Percentiles rank a stretch among this genome's conserved stretches.
Evolutionary conservation across 176 grass and related monocot species (phyloP).

Genomic region (Carex kokanica): DNA sequence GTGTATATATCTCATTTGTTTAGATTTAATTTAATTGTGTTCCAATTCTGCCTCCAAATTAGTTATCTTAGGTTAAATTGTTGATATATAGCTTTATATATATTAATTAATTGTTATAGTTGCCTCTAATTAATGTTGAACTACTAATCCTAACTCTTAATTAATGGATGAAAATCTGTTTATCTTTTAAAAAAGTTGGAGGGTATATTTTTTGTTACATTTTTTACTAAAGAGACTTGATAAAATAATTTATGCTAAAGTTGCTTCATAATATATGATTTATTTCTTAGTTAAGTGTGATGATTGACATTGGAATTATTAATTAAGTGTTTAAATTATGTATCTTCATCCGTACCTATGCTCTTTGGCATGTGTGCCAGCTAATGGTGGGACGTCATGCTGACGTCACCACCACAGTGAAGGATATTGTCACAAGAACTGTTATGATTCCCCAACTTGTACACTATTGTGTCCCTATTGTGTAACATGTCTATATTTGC

Average conservation of each 20-base stretch:
- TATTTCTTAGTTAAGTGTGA: neutral
- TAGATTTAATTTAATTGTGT: neutral
- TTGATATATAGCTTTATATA: neutral
- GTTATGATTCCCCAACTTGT: conserved; percentile 1
- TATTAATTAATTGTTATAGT: neutral
- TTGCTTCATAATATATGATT: neutral
- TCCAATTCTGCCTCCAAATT: neutral
- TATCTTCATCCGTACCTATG: neutral
- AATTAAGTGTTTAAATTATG: neutral
- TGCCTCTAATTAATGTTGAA: neutral
- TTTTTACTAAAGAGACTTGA: neutral
- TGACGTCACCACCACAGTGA: neutral
- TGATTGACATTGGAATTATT: neutral
- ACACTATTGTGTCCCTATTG: neutral
- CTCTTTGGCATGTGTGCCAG: conserved; percentile 25
- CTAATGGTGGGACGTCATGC: neutral
- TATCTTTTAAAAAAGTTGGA: neutral
- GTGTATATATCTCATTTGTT: neutral
- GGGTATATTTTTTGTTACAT: neutral
- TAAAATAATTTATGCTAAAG: neutral
- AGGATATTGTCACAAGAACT: neutral
- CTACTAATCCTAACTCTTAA: neutral
- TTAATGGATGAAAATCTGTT: neutral
- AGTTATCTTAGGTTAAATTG: neutral
- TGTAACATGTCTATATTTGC: neutral